Percentiles rank a stretch among this genome's conserved stretches.
Evolutionary conservation across 306 rosid species (phyloP).

Genomic region (Corylus americana): DNA sequence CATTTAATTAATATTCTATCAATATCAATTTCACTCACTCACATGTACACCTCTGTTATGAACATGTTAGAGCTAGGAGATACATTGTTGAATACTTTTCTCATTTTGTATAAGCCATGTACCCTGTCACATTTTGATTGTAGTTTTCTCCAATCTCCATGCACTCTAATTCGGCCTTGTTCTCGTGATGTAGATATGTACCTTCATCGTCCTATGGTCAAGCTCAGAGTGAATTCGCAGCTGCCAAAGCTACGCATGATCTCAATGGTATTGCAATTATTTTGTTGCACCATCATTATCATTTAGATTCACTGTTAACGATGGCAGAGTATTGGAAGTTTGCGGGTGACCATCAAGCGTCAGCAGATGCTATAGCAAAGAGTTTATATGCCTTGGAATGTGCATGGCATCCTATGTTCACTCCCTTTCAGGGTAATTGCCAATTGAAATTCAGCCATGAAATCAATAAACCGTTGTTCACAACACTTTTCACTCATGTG

Average conservation of each 20-base stretch:
- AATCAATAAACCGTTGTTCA: conserved; percentile 69
- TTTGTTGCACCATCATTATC: conserved; percentile 72
- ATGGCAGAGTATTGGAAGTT: conserved; percentile 92
- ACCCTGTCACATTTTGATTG: not conserved
- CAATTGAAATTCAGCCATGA: conserved; percentile 79
- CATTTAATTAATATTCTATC: too few species aligned
- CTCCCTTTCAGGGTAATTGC: conserved; percentile 82
- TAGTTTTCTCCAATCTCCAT: not conserved
- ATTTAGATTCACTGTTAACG: conserved; percentile 76
- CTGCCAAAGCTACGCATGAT: conserved; percentile 84
- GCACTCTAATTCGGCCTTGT: conserved; percentile 19
- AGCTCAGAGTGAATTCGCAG: conserved; percentile 79
- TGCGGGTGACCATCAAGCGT: conserved; percentile 87
- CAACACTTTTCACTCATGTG: conserved; percentile 81
- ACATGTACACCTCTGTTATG: too few species aligned
- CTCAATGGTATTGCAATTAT: conserved; percentile 68
- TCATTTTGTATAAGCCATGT: not conserved
- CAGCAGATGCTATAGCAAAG: conserved; percentile 79
- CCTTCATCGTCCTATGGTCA: conserved; percentile 62
- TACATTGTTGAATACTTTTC: not conserved
- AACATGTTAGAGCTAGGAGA: too few species aligned
- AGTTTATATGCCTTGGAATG: conserved; percentile 89
- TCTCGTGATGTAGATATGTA: conserved; percentile 61
- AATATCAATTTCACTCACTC: too few species aligned
- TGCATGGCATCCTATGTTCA: conserved; percentile 93